These are phyloP conservation scores for Ustilago vetiveriae DNA, from an alignment of 1,284 basidiomycete genomes.

Conservation along the genomic window DNA sequence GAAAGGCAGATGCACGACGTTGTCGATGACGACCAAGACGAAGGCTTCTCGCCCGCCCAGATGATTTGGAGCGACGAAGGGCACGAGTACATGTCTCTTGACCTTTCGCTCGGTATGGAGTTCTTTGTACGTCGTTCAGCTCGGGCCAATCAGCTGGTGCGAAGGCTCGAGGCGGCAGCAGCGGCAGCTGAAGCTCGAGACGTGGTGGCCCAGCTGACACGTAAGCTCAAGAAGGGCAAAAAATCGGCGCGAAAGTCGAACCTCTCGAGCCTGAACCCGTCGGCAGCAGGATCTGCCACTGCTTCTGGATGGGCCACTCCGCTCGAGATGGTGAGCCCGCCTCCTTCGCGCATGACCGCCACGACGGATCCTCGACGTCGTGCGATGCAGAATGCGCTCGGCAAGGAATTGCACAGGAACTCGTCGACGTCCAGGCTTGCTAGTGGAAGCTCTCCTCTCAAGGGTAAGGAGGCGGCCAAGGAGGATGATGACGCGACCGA, in stretches of 20 bases:
- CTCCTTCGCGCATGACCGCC: constrained; percentile 43
- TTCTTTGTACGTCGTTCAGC: constrained; percentile 60
- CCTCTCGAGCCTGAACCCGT: constrained; percentile 42
- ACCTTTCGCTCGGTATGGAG: constrained; percentile 57
- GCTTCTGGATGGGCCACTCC: constrained; percentile 42
- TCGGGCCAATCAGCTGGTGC: constrained; percentile 56
- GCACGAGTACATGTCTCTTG: constrained; percentile 58
- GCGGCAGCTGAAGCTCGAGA: constrained; percentile 43
- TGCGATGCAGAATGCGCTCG: constrained; percentile 40
- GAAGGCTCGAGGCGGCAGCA: constrained; percentile 56
- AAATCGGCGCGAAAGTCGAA: constrained; percentile 26
- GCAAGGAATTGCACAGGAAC: constrained; percentile 15
- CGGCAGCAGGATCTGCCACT: constrained; percentile 26
- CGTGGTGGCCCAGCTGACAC: constrained; percentile 36
- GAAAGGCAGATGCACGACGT: constrained; percentile 45
- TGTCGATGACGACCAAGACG: constrained; percentile 30
- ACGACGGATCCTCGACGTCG: constrained; percentile 36
- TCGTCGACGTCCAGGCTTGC: constrained; percentile 20
- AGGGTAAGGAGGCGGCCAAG: constrained; percentile 26
- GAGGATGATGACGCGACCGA: constrained; percentile 16
- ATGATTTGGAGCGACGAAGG: constrained; percentile 59
- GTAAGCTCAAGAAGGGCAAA: constrained; percentile 44
- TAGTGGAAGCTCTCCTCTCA: constrained; percentile 24
- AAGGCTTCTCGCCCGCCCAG: constrained; percentile 36
- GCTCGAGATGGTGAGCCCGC: constrained; percentile 40